These are phyloP conservation scores for Citrus inodora DNA, from an alignment of 345 rosid species.

Conservation along the genomic window DNA sequence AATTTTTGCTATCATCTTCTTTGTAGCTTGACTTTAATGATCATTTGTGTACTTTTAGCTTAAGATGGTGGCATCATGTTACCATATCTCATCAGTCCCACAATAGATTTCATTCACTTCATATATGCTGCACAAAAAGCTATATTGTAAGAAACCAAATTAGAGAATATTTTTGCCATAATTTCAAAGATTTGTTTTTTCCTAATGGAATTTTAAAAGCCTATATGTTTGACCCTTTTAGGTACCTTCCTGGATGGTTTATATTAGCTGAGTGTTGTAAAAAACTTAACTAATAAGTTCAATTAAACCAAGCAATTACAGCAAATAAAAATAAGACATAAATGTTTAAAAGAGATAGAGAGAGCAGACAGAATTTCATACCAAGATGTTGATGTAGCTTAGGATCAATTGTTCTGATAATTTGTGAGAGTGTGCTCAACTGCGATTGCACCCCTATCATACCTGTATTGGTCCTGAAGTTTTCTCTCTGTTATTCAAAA, in stretches of 20 bases:
- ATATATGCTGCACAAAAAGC: background rate
- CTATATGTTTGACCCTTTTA: background rate
- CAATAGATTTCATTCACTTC: background rate
- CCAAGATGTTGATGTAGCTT: conserved; percentile 95
- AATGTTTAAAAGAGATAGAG: background rate
- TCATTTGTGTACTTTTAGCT: background rate
- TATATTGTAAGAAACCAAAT: background rate
- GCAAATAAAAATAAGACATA: conserved; percentile 5
- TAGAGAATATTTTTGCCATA: background rate
- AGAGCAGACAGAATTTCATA: conserved; percentile 19
- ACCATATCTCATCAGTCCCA: background rate
- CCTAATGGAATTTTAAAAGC: background rate
- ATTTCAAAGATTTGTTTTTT: background rate
- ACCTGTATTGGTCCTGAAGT: conserved; percentile 64
- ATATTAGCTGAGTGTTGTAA: background rate
- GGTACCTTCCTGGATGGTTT: background rate
- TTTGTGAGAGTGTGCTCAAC: conserved; percentile 74
- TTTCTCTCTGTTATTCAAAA: conserved; percentile 67
- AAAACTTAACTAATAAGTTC: background rate
- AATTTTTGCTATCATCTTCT: background rate
- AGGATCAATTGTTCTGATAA: conserved; percentile 81
- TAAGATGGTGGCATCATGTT: background rate
- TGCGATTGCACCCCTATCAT: conserved; percentile 93
- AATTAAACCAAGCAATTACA: background rate
- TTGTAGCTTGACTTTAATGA: background rate